Percentiles rank a stretch among this genome's conserved stretches.
Evolutionary conservation across 208 protist genomes (phyloP).

Genomic region (Naegleria lovaniensis): DNA sequence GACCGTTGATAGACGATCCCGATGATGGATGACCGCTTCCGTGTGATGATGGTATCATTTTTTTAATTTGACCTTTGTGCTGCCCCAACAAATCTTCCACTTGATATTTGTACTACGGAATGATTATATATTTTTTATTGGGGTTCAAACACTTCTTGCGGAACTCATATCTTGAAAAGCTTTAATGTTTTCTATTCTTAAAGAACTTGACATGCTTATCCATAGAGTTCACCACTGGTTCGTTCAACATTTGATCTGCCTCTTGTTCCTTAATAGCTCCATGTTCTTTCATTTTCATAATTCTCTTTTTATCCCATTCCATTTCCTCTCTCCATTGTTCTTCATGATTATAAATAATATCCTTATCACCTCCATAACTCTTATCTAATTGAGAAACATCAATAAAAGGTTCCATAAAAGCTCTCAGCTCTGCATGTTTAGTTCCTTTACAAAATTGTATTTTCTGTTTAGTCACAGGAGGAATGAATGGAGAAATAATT

Average conservation of each 20-base stretch:
- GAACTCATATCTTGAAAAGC: too few species aligned
- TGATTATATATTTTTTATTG: too few species aligned
- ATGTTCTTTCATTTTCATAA: neutral
- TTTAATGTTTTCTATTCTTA: neutral
- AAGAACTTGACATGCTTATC: neutral
- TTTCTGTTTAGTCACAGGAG: neutral
- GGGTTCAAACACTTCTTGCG: too few species aligned
- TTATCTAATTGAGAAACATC: neutral
- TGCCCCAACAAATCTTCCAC: too few species aligned
- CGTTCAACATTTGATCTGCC: neutral
- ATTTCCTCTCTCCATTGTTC: neutral
- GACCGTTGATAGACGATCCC: too few species aligned
- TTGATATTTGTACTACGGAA: too few species aligned
- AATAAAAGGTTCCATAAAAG: neutral
- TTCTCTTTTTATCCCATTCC: neutral
- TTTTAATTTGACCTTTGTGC: too few species aligned
- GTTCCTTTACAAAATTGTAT: neutral
- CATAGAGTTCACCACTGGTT: neutral
- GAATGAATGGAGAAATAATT: neutral
- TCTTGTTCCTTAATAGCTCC: neutral
- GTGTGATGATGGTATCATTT: too few species aligned
- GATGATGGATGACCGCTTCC: too few species aligned
- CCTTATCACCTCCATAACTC: neutral
- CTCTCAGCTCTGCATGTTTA: neutral
- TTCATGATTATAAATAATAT: neutral